Percentiles rank a stretch among this genome's conserved stretches.
Conservation (phyloP, 2,329 filamentous ascomycete genomes). For the Dactylellina drechsleri region DNA sequence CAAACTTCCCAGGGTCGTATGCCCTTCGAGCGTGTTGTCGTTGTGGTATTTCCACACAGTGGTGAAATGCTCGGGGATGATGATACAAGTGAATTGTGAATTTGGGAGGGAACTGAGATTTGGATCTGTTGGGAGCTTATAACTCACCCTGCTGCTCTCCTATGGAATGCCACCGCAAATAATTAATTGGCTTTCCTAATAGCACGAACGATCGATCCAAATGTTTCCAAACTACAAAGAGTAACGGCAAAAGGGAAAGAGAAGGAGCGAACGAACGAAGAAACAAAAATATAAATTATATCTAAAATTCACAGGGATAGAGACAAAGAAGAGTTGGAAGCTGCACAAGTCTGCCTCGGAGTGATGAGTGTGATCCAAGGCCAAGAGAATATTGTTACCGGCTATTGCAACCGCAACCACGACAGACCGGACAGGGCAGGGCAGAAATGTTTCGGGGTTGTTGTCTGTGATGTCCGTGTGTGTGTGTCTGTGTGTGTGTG, state of each 20-base stretch:
- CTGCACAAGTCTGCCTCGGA: too few relatives aligned
- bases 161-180: not conserved
- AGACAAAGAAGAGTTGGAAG: too few relatives aligned
- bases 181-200: not conserved
- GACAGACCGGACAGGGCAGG: not conserved
- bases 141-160: conserved; percentile 14
- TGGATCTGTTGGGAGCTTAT: not conserved
- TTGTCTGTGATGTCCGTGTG: not conserved
- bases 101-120: not conserved
- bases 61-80: not conserved
- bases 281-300: too few relatives aligned
- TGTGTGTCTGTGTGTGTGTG: not conserved
- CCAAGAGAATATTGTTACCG: too few relatives aligned
- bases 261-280: too few relatives aligned
- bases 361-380: too few relatives aligned
- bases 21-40: not conserved
- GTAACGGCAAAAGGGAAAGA: not conserved
- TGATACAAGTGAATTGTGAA: conserved; percentile 3
- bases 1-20: too few relatives aligned
- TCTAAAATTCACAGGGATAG: too few relatives aligned
- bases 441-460: not conserved
- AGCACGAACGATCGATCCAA: not conserved
- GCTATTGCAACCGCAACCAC: not conserved
- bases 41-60: not conserved
- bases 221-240: conserved; percentile 5